Base-by-base conservation (phyloP, 441 rosid species). In the Erysimum cheiri region DNA sequence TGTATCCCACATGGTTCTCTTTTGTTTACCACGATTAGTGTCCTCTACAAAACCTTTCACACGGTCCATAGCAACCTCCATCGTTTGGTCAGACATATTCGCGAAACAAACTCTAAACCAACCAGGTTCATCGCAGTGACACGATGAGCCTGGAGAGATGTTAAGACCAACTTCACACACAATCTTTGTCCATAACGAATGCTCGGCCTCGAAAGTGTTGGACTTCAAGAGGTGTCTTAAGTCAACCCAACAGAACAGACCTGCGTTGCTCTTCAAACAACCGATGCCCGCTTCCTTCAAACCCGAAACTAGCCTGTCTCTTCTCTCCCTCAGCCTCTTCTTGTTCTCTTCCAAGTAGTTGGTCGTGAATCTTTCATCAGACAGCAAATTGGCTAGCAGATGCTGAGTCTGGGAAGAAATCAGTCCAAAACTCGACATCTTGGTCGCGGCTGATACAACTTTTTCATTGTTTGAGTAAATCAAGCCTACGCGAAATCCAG, bases 191-290 rank as follows among this genome's bases (percentile, higher is more conserved):
- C 89, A 83, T 1, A 87, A 72, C 19, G 78, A 81, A 29, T 76
- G 82, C 43, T 87, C 92, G 2, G 89, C 83, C 22, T 82, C 77
- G 36, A 87, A 87, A 4, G 83, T 83, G 47, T 69, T 62, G 3
- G 81, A 81, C 12, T 28, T 68, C 55, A 87, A 56, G 17, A 83
- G 80, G 66, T 66, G 76, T 35, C 84, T 78, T 85, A 85, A 68
- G 80, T 87, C 89, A 26, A 81, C 92, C 92, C 92, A 87, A 60
- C 92, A 83, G 65, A 87, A 87, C 61, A 87, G 48, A 6, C 89
- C 86, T 4, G 82, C 83, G 40, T 87, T 87, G 64, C 92, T 68
- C 35, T 78, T 64, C 66, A 87, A 63, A 53, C 85, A 85, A 19
- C 49, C 64, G 9, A 87, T 81, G 39, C 89, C 83, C 0, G 81